These are phyloP conservation scores for Schizophyllum commune DNA, from an alignment of 1,284 basidiomycete species.

Conservation along the genomic window DNA sequence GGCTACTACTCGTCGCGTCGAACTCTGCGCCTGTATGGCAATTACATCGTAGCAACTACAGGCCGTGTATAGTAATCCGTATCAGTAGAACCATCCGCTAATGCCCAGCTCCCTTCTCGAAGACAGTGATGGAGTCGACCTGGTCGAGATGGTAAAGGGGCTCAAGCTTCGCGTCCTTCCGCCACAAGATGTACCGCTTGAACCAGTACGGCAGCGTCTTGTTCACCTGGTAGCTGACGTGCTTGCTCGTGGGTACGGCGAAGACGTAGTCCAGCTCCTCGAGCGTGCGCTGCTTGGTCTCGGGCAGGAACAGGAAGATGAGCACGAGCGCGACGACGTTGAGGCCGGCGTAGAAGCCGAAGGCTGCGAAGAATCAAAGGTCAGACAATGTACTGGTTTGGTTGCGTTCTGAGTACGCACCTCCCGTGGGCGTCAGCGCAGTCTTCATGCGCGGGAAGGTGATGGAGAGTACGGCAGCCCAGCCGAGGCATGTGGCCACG, in stretches of 20 bases:
- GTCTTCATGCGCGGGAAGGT: constrained; percentile 49
- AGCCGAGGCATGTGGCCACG: constrained; percentile 17
- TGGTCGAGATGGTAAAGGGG: constrained; percentile 48
- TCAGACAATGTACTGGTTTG: neutral
- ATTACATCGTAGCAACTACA: neutral
- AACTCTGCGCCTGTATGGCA: no score
- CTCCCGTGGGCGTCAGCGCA: constrained; percentile 9
- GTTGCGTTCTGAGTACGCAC: neutral
- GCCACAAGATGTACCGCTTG: constrained; percentile 43
- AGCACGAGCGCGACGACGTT: constrained; percentile 43
- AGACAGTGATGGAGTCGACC: constrained; percentile 33
- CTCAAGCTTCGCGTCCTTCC: constrained; percentile 30
- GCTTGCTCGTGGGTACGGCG: constrained; percentile 50
- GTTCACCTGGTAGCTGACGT: constrained; percentile 45
- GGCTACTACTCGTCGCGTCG: no score
- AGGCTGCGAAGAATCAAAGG: constrained; percentile 30
- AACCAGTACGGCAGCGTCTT: constrained; percentile 56
- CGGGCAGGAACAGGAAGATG: constrained; percentile 50
- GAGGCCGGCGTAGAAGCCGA: constrained; percentile 47
- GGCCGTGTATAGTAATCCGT: neutral
- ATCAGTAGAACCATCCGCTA: constrained; percentile 7
- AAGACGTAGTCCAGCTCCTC: constrained; percentile 57
- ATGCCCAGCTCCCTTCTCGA: constrained; percentile 29
- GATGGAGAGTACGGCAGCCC: constrained; percentile 46
- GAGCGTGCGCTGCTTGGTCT: constrained; percentile 67